phyloP scores from a whole-genome alignment of 192 early-diverging fungal genomes.

The Chytriomyces sp. region DNA sequence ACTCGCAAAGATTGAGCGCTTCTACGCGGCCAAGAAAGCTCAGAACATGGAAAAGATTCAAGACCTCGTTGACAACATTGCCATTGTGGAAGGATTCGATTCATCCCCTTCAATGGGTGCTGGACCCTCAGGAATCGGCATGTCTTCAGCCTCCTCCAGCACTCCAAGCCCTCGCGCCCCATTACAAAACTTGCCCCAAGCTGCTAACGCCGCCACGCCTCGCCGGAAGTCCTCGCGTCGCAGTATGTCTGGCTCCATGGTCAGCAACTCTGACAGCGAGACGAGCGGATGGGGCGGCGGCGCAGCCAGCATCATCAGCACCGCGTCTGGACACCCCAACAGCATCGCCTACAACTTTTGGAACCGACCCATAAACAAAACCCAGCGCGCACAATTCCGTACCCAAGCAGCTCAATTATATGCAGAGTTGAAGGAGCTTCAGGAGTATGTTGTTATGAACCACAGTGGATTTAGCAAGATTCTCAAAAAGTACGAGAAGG shows the following conservation, averaged over 20 bases:
- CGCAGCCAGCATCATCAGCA: not conserved
- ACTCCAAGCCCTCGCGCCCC: not conserved
- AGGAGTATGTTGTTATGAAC: conserved; percentile 87
- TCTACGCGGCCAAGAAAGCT: conserved; percentile 82
- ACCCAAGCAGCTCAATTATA: conserved; percentile 71
- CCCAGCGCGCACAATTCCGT: conserved; percentile 44
- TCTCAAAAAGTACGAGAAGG: conserved; percentile 97
- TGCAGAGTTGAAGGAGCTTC: conserved; percentile 81
- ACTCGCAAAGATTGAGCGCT: conserved; percentile 78
- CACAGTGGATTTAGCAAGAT: conserved; percentile 92
- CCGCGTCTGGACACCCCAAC: not conserved
- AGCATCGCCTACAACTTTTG: conserved; percentile 36
- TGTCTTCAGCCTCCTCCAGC: not conserved
- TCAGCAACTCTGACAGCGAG: not conserved
- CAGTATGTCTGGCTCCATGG: conserved; percentile 16
- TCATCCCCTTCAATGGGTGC: conserved; percentile 29
- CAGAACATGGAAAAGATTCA: conserved; percentile 75
- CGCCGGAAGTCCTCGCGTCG: not conserved
- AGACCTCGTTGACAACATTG: conserved; percentile 58
- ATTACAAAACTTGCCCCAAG: not conserved
- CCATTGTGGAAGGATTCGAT: conserved; percentile 39
- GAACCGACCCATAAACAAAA: conserved; percentile 31
- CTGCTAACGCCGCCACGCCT: not conserved
- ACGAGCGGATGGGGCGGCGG: not conserved
- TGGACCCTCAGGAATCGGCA: not conserved